Conservation (phyloP, 1,284 basidiomycete species). For the Bondarzewia mesenterica region DNA sequence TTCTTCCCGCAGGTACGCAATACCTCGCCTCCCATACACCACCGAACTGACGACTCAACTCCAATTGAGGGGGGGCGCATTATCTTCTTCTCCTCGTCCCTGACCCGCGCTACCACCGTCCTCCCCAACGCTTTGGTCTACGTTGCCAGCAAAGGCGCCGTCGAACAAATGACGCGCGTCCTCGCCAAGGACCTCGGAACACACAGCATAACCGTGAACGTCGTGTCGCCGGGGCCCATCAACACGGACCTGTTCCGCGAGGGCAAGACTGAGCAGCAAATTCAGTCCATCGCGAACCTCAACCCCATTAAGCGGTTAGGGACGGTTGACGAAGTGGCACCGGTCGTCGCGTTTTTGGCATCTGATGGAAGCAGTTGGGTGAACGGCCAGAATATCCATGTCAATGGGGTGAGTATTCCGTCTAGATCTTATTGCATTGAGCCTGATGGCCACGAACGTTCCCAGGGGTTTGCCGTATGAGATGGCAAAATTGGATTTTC, state of each 20-base stretch:
- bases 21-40: constrained; percentile 2
- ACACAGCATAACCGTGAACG: constrained; percentile 42
- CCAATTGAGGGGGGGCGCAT: constrained; percentile 43
- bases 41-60: constrained; percentile 5
- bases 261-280: constrained; percentile 35
- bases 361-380: constrained; percentile 41
- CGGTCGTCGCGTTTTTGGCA: constrained; percentile 38
- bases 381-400: constrained; percentile 40
- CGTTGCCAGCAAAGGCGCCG: constrained; percentile 40
- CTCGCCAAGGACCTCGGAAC: constrained; percentile 42
- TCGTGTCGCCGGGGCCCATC: constrained; percentile 40
- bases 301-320: constrained; percentile 36
- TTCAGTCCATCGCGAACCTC: constrained; percentile 32
- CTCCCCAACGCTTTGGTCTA: constrained; percentile 37
- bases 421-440: too few species aligned
- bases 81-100: constrained; percentile 41
- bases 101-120: constrained; percentile 32
- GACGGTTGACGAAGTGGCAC: constrained; percentile 40
- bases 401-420: constrained; percentile 32
- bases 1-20: constrained; percentile 37
- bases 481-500: too few species aligned
- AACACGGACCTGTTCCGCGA: constrained; percentile 39
- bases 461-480: too few species aligned
- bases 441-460: too few species aligned
- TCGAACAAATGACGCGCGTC: constrained; percentile 42